Evolutionary conservation across 2,329 filamentous ascomycete genomes (phyloP), one percentile per base, ranked within the genome.

Genomic region (Trichoderma citrinoviride): DNA sequence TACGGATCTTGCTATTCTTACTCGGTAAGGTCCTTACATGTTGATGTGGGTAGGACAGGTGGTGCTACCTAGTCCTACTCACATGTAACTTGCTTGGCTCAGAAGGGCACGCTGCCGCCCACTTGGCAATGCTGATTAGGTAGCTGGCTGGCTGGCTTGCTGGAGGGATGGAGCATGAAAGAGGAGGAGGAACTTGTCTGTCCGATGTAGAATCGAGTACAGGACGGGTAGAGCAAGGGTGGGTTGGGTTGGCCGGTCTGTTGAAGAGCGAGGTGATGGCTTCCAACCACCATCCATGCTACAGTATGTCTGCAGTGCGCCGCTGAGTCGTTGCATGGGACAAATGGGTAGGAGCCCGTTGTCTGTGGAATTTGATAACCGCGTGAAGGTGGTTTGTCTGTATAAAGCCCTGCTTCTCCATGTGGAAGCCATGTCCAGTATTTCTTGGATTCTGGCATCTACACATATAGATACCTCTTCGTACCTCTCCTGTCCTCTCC

Each of bases 321-420:
- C 17, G 29, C 29, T 23, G 29, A 40, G 44, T 60, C 44, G 46
- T 60, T 40, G 29, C 49, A 52, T 52, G 25, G 29, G 19, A 3
- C 29, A 6, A 10, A 33, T 21, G 33, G 40, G 33, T 41, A 19
- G 21, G 21, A 55, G 21, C 41, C 43, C 7, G 33, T 44, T 44
- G n/a, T 27, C 15, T 27, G 19, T 27, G 12, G 10, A 12, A 12
- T 14, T 37, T 37, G 10, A 37, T 14, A 37, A 3, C 10, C 10
- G 33, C 33, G 33, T 37, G 33, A 12, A 37, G 33, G 54, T 43
- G 33, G 17, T 57, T 21, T 40, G 3, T 14, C 10, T 46, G 60
- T 63, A 63, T 63, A 63, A 63, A 63, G 60, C 60, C 60, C 40
- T 44, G 47, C 12, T 21, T 33, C 60, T 46, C 50, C 46, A n/a